phyloP scores from a whole-genome alignment of 129 eudicot species.

The Rutidosis leptorrhynchoides region DNA sequence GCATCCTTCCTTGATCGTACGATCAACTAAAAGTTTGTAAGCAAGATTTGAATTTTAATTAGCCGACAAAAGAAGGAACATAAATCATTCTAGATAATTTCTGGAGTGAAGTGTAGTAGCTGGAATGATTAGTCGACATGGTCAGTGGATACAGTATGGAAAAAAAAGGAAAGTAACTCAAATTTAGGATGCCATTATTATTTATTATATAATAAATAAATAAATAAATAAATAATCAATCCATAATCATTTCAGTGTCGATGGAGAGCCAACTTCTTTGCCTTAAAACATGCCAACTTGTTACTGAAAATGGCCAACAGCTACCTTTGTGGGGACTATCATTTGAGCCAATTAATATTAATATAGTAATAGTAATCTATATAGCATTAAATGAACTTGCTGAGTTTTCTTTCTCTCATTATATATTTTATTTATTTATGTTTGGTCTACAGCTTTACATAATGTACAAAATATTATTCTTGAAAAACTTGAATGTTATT shows the following conservation, averaged over 20 bases:
- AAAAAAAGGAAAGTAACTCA: slow-evolving; percentile 28
- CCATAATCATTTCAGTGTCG: slow-evolving; percentile 23
- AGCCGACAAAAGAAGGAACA: not conserved
- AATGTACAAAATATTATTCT: too few species aligned
- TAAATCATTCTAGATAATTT: not conserved
- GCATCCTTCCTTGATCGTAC: too few species aligned
- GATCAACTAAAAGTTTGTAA: too few species aligned
- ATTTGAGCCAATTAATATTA: slow-evolving; percentile 9
- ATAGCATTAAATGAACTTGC: too few species aligned
- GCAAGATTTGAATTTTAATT: not conserved
- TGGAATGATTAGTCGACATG: slow-evolving; percentile 33
- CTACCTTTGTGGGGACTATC: slow-evolving; percentile 41
- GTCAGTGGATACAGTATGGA: slow-evolving; percentile 24
- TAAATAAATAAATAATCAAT: slow-evolving; percentile 23
- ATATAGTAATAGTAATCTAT: not conserved
- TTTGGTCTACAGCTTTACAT: too few species aligned
- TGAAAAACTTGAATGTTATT: too few species aligned
- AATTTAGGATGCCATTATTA: slow-evolving; percentile 34
- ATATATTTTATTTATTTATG: too few species aligned
- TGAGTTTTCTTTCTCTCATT: too few species aligned
- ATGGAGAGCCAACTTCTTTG: slow-evolving; percentile 37
- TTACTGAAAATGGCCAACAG: slow-evolving; percentile 24
- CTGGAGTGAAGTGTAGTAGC: not conserved
- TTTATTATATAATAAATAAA: slow-evolving; percentile 1
- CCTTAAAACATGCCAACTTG: slow-evolving; percentile 44